A percentile compares a stretch with the other conserved stretches of the same genome.
These are phyloP conservation scores for Debaryomycetaceae sp. DNA, from an alignment of 1,139 yeast genomes.

Conservation along the genomic window DNA sequence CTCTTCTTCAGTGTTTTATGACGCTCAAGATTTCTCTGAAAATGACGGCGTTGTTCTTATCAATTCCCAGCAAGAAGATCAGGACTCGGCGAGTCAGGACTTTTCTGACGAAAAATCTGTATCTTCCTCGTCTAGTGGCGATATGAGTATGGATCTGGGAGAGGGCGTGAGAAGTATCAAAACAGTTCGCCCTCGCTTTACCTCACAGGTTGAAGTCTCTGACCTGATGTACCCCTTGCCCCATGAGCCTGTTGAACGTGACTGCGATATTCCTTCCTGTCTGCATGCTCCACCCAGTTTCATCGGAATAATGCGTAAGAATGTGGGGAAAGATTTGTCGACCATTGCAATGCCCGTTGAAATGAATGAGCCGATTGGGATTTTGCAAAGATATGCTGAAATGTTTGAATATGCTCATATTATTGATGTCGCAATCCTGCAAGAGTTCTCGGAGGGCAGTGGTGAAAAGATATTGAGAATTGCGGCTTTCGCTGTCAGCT, in stretches of 20 bases:
- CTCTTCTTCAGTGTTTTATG: slow-evolving; percentile 43
- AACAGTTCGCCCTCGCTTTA: neutral
- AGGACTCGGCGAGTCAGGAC: neutral
- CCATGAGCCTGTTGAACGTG: slow-evolving; percentile 36
- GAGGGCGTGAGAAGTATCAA: neutral
- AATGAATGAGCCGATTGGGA: slow-evolving; percentile 81
- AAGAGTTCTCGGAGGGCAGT: slow-evolving; percentile 23
- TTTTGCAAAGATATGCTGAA: slow-evolving; percentile 72
- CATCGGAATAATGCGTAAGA: slow-evolving; percentile 69
- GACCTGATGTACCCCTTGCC: slow-evolving; percentile 57
- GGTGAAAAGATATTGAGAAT: slow-evolving; percentile 59
- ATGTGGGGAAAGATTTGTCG: slow-evolving; percentile 84
- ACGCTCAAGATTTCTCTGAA: slow-evolving; percentile 51
- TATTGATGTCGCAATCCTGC: slow-evolving; percentile 47
- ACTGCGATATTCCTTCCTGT: slow-evolving; percentile 51
- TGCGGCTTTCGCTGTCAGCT: slow-evolving; percentile 76
- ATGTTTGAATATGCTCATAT: slow-evolving; percentile 64
- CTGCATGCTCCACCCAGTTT: slow-evolving; percentile 71
- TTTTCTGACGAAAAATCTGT: neutral
- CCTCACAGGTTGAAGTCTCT: neutral
- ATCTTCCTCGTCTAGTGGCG: neutral
- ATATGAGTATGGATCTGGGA: neutral
- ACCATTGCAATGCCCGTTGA: slow-evolving; percentile 91
- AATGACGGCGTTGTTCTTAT: slow-evolving; percentile 27
- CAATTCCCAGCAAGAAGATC: slow-evolving; percentile 4